Evolutionary conservation across 73 alveolate genomes (phyloP), one percentile per base, ranked within the genome.

Genomic region (Stentor coeruleus): DNA sequence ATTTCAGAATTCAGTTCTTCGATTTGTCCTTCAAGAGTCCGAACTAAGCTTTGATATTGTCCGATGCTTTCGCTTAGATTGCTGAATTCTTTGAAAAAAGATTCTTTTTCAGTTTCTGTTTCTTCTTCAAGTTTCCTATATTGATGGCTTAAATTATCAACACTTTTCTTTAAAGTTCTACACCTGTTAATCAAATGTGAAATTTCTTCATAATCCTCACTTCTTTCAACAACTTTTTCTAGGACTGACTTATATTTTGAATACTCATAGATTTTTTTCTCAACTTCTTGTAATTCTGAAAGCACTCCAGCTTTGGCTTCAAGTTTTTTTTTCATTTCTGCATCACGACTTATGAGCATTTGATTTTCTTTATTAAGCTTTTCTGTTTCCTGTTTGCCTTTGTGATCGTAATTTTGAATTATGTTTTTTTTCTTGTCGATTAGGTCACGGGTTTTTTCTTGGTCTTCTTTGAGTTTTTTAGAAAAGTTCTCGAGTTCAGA

Each of bases 71-170:
- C 79, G 33, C 42, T 26, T 1, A 20, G 39, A 66, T 28, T 15
- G 79, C 33, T 66, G 79, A 66, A 28, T 66, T 66, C 42, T 66
- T 31, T 31, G 11, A 28, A 28, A 11, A 66, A 2, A 26, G n/a
- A 14, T 26, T 66, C 39, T 20, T 66, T 66, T 66, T 66, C 79
- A 66, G 36, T 66, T 66, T 66, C 49, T 1, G 79, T 66, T 66
- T 33, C 39, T 20, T 66, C 33, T 40, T 20, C 40, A 66, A 20
- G 14, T 66, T 66, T 33, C 33, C 49, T 26, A 26, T 66, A 20
- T 66, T 20, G 15, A 37, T 66, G 36, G 26, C n/a, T 11, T 66
- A 20, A 40, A 11, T 66, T 66, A 20, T 66, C 79, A 40, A 66
- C 40, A 28, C 15, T 26, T 20, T 66, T 66, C 33, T 20, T 66